Conservation (phyloP, 495 filamentous ascomycete genomes). For the Podospora didyma region DNA sequence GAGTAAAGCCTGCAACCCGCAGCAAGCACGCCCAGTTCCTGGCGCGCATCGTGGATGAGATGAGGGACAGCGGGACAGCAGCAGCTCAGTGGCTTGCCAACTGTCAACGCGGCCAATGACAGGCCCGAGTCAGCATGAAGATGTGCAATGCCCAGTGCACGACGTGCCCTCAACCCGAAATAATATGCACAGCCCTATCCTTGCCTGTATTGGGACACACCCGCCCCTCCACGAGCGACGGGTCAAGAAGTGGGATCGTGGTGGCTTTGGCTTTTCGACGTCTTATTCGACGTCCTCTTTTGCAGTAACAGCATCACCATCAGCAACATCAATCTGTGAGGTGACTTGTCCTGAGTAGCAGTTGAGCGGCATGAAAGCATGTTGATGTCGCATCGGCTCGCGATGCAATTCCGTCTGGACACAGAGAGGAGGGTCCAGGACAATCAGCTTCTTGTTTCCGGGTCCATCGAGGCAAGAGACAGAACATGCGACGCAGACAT, state of each 20-base stretch:
- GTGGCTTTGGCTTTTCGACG: slow-evolving; percentile 30
- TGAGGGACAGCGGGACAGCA: no score
- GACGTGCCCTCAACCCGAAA: slow-evolving; percentile 14
- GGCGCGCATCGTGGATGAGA: background rate
- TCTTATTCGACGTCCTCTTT: slow-evolving; percentile 2
- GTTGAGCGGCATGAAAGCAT: no score
- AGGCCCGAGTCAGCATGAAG: slow-evolving; percentile 4
- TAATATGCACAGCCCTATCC: slow-evolving; percentile 32
- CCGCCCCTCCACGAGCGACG: slow-evolving; percentile 9
- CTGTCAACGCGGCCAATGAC: slow-evolving; percentile 19
- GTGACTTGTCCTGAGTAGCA: no score
- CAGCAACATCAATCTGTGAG: no score
- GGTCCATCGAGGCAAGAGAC: no score
- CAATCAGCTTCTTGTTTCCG: no score
- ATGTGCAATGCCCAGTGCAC: slow-evolving; percentile 13
- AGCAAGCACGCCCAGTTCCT: slow-evolving; percentile 10
- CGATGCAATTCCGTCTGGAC: no score
- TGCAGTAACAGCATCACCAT: slow-evolving; percentile 1
- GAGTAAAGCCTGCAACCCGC: slow-evolving; percentile 10
- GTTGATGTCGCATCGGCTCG: no score
- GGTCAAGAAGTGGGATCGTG: slow-evolving; percentile 15
- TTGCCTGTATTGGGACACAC: slow-evolving; percentile 18
- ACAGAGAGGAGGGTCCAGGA: no score
- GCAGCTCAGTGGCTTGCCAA: background rate
- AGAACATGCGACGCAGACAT: no score